Percentiles rank a stretch among this genome's conserved stretches.
Conservation (phyloP, 2,329 filamentous ascomycete species). For the Aureobasidium sp. region DNA sequence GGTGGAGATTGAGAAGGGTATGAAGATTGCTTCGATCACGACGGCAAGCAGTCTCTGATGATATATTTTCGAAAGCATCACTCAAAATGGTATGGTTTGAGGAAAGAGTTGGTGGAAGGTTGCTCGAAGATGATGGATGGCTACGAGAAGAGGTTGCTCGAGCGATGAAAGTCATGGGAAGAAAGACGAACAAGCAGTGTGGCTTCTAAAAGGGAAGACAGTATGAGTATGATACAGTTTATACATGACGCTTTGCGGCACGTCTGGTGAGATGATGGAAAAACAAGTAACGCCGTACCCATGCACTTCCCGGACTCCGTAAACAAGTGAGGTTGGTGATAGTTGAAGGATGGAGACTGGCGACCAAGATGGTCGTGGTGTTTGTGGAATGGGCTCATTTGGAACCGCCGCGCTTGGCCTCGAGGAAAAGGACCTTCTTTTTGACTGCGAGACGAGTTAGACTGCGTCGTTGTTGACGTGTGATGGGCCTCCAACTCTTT, state of each 20-base stretch:
- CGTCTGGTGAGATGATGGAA: not conserved
- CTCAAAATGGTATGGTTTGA: too few relatives aligned
- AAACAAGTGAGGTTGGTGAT: not conserved
- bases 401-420: constrained; percentile 55
- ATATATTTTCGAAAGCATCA: too few relatives aligned
- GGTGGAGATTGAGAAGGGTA: too few relatives aligned
- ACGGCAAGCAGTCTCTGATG: too few relatives aligned
- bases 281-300: constrained; percentile 1
- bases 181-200: not conserved
- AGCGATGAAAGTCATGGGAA: not conserved
- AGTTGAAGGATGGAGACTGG: not conserved
- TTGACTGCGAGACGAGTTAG: constrained; percentile 54
- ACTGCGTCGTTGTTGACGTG: too few relatives aligned
- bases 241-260: constrained; percentile 1
- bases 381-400: not conserved
- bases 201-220: not conserved
- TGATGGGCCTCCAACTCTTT: not conserved
- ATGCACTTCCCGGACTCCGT: constrained; percentile 11
- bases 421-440: constrained; percentile 91
- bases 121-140: not conserved
- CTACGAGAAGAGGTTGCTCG: not conserved
- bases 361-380: not conserved
- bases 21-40: too few relatives aligned
- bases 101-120: too few relatives aligned
- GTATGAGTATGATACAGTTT: constrained; percentile 14